These are phyloP conservation scores for Evansstolkia leycettana DNA, from an alignment of 495 filamentous ascomycete genomes.

Conservation along the genomic window DNA sequence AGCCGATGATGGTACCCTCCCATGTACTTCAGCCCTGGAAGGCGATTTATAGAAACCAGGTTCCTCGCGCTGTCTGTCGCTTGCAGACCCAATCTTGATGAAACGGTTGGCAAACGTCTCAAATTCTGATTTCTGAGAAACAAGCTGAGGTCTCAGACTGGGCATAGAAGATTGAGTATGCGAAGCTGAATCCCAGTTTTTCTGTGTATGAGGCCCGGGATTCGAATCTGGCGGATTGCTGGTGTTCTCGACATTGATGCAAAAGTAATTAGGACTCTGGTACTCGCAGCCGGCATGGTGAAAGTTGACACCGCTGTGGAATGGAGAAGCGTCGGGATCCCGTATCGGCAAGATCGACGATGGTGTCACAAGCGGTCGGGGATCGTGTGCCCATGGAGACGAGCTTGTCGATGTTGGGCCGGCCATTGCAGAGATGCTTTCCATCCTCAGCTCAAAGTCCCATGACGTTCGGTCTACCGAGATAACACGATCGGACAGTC, in stretches of 20 bases:
- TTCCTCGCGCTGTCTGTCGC: constrained; percentile 11
- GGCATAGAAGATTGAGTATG: constrained; percentile 53
- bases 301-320: constrained; percentile 25
- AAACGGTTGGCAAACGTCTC: constrained; percentile 54
- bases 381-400: constrained; percentile 31
- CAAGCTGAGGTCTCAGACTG: constrained; percentile 54
- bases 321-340: constrained; percentile 25
- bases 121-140: constrained; percentile 65
- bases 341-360: constrained; percentile 16
- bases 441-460: constrained; percentile 5
- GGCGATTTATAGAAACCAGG: constrained; percentile 10
- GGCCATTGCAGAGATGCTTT: constrained; percentile 28
- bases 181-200: constrained; percentile 62
- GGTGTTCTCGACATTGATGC: constrained; percentile 49
- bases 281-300: constrained; percentile 28
- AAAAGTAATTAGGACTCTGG: constrained; percentile 75
- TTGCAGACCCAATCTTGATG: constrained; percentile 21
- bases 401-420: constrained; percentile 32
- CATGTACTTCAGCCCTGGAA: too few species aligned
- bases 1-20: too few species aligned
- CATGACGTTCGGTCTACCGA: constrained; percentile 2
- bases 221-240: constrained; percentile 48
- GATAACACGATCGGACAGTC: not conserved
- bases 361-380: constrained; percentile 15
- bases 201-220: constrained; percentile 39